Evolutionary conservation across 345 rosid species (phyloP), one percentile per base, ranked within the genome.

Genomic region (Bruguiera gymnorhiza): DNA sequence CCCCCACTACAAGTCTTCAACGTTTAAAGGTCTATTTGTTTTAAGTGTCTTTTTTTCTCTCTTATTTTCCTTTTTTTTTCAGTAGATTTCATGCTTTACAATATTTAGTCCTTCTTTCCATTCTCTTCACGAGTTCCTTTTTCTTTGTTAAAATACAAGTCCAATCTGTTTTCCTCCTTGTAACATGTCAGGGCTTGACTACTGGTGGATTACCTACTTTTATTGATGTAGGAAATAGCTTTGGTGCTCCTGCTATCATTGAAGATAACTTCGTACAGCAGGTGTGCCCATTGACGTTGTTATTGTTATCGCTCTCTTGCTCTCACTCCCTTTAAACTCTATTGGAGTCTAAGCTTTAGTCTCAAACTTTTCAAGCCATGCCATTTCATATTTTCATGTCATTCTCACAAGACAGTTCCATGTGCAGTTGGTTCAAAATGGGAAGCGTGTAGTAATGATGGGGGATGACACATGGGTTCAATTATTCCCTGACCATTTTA

Each of bases 401-500:
- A 60, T 59, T 48, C 29, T 70, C 36, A 52, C 24, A 7, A 26
- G 54, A 48, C 2, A 23, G 4, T 39, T 3, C 21, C 39, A 16
- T 66, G 51, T 75, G 39, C 82, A 94, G 97, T 68, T 94, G 81
- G 84, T 79, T 75, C 67, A 48, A 58, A 92, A 86, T 81, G 99
- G 97, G 72, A 94, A 94, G 82, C 75, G 89, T 48, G 86, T 92
- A 60, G 83, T 91, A 73, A 85, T 92, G 93, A 92, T 94, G 97
- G 99, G 99, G 26, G 97, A 94, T 66, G 97, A 92, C 76, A 92
- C 97, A 48, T 92, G 97, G 99, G 82, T 85, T 51, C 93, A 89
- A 73, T 68, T 94, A 78, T 94, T 91, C 85, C 99, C 99, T 62
- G 59, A 86, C 68, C 99, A 95, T 69, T 91, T 94, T 70, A 85